phyloP scores from a whole-genome alignment of 2,329 filamentous ascomycete genomes.

The Neophaeococcomyces mojaviensis region DNA sequence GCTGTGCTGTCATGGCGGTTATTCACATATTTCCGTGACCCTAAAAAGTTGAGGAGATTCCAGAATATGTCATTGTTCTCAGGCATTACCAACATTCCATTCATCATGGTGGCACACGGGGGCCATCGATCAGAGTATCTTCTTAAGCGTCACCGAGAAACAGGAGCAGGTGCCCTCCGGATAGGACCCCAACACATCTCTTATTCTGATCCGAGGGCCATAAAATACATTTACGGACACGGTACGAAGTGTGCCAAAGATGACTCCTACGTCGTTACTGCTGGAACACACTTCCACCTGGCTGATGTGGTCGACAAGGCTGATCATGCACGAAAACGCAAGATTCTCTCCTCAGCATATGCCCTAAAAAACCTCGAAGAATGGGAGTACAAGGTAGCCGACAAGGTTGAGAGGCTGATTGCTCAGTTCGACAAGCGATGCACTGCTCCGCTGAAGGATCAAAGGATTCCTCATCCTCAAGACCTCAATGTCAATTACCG shows the following conservation, averaged over 20 bases:
- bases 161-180: neutral
- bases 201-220: neutral
- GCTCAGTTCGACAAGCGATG: slow-evolving; percentile 30
- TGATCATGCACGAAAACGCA: slow-evolving; percentile 34
- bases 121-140: slow-evolving; percentile 18
- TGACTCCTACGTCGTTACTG: slow-evolving; percentile 25
- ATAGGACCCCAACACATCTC: slow-evolving; percentile 7
- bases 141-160: slow-evolving; percentile 7
- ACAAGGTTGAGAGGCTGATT: slow-evolving; percentile 29
- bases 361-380: slow-evolving; percentile 34
- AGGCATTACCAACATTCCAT: slow-evolving; percentile 41
- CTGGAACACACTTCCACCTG: slow-evolving; percentile 29
- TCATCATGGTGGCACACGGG: slow-evolving; percentile 18
- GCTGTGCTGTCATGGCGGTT: slow-evolving; percentile 5
- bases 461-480: neutral
- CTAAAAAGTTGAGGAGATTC: slow-evolving; percentile 43
- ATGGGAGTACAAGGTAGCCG: slow-evolving; percentile 36
- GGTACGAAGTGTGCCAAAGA: slow-evolving; percentile 31
- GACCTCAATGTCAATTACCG: slow-evolving; percentile 46
- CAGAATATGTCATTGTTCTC: slow-evolving; percentile 38
- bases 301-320: slow-evolving; percentile 33
- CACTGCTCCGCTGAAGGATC: slow-evolving; percentile 12
- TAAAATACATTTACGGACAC: slow-evolving; percentile 32
- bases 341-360: slow-evolving; percentile 33
- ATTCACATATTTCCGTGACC: slow-evolving; percentile 38